These are phyloP conservation scores for Viridothelium virens DNA, from an alignment of 495 filamentous ascomycete species.

Conservation along the genomic window DNA sequence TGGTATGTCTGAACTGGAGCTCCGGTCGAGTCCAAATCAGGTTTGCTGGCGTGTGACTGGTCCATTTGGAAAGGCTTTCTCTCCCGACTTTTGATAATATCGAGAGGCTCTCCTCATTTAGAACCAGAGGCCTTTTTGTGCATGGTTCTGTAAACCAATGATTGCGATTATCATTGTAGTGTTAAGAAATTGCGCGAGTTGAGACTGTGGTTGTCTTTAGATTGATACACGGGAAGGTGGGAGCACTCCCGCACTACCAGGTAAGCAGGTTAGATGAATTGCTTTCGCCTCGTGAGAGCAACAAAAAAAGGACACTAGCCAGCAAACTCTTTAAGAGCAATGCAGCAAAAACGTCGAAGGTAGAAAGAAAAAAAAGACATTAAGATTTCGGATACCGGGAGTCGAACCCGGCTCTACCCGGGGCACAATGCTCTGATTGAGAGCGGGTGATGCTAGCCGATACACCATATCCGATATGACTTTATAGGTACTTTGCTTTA, in stretches of 20 bases:
- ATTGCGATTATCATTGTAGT: too few relatives aligned
- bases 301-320: background rate
- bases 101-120: too few relatives aligned
- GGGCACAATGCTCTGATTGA: conserved; percentile 8
- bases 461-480: background rate
- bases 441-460: conserved; percentile 14
- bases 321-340: background rate
- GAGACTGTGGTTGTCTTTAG: too few relatives aligned
- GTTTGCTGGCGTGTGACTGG: background rate
- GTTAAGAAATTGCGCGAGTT: too few relatives aligned
- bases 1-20: conserved; percentile 55
- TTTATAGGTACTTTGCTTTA: too few relatives aligned
- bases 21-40: background rate
- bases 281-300: background rate
- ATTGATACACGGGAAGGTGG: too few relatives aligned
- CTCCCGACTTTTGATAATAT: background rate
- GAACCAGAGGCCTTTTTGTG: too few relatives aligned
- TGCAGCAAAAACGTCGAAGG: background rate
- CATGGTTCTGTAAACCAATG: too few relatives aligned
- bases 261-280: too few relatives aligned
- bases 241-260: too few relatives aligned
- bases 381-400: conserved; percentile 4
- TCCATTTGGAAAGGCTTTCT: background rate
- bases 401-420: conserved; percentile 14
- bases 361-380: background rate